Evolutionary conservation across 495 filamentous ascomycete genomes (phyloP).

Genomic region (Podospora australis): DNA sequence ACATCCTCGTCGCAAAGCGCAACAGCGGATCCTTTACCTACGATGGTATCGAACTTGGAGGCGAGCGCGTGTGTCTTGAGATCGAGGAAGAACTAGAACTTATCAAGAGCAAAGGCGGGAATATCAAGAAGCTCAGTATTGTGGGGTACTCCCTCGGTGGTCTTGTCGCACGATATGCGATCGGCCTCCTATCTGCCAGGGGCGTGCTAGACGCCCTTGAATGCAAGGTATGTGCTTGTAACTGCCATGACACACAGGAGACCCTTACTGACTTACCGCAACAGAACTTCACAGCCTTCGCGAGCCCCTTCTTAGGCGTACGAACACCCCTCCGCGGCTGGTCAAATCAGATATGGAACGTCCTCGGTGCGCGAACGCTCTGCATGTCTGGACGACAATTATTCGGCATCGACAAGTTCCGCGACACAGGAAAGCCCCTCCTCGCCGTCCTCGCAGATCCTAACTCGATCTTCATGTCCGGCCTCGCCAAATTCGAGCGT

Average conservation of each 20-base stretch:
- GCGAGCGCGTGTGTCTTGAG: slow-evolving; percentile 80
- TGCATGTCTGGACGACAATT: slow-evolving; percentile 80
- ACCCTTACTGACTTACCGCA: slow-evolving; percentile 13
- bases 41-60: slow-evolving; percentile 87
- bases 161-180: slow-evolving; percentile 77
- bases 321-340: slow-evolving; percentile 65
- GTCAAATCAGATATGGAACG: slow-evolving; percentile 67
- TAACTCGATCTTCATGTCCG: slow-evolving; percentile 78
- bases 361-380: slow-evolving; percentile 66
- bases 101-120: slow-evolving; percentile 56
- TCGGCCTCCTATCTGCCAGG: slow-evolving; percentile 74
- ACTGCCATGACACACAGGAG: background rate
- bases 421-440: slow-evolving; percentile 70
- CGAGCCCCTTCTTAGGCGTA: slow-evolving; percentile 82
- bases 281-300: slow-evolving; percentile 92
- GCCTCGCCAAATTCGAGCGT: slow-evolving; percentile 64
- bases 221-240: slow-evolving; percentile 55
- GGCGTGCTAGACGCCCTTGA: slow-evolving; percentile 71
- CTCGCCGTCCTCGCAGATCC: slow-evolving; percentile 77
- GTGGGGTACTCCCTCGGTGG: slow-evolving; percentile 89
- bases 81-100: slow-evolving; percentile 73
- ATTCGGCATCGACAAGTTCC: slow-evolving; percentile 79
- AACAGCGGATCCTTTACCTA: slow-evolving; percentile 85
- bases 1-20: slow-evolving; percentile 69
- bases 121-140: slow-evolving; percentile 75